These are phyloP conservation scores for Smallanthus sonchifolius DNA, from an alignment of 129 eudicot genomes.

Conservation along the genomic window DNA sequence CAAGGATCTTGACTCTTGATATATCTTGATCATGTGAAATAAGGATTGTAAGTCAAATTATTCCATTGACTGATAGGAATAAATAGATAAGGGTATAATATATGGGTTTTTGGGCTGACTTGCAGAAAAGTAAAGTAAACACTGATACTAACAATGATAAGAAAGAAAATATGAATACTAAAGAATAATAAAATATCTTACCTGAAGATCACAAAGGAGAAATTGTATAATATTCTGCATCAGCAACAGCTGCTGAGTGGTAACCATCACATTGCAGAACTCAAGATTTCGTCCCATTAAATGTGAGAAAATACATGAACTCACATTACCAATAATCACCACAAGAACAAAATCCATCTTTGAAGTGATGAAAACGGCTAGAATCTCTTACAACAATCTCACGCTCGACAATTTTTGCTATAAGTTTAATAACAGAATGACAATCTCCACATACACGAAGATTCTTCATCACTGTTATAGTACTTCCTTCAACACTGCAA, in stretches of 20 bases:
- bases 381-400: conserved; percentile 51
- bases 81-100: neutral
- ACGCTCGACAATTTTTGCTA: conserved; percentile 46
- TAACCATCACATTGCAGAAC: neutral
- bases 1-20: neutral
- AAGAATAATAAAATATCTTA: neutral
- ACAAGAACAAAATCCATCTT: conserved; percentile 41
- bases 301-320: neutral
- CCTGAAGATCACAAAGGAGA: neutral
- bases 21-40: neutral
- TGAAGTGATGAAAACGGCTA: conserved; percentile 56
- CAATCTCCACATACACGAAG: conserved; percentile 63
- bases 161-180: neutral
- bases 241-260: neutral
- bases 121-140: neutral
- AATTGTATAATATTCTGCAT: neutral
- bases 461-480: conserved; percentile 56
- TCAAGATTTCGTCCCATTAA: neutral
- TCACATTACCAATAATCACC: conserved; percentile 32
- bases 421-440: conserved; percentile 54
- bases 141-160: neutral
- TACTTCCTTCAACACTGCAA: conserved; percentile 34
- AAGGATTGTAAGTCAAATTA: neutral
- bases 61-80: neutral
- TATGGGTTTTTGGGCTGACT: neutral